These are phyloP conservation scores for Entamoeba invadens DNA, from an alignment of 208 protist genomes.

Conservation along the genomic window DNA sequence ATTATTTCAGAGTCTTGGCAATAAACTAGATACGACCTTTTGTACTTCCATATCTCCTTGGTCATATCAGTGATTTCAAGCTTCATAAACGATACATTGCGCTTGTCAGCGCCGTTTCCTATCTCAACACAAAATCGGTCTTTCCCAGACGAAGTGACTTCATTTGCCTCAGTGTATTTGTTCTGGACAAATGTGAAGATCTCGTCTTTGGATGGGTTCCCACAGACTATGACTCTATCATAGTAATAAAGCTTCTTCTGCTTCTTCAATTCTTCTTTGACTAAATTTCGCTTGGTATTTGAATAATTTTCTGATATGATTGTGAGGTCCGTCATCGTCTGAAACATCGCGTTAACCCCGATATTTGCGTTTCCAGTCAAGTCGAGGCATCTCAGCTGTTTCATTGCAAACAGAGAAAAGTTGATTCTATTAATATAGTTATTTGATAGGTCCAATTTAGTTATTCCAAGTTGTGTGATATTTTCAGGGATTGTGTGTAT, in stretches of 20 bases:
- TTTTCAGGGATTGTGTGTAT: neutral
- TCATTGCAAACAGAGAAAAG: neutral
- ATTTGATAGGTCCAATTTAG: neutral
- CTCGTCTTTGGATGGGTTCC: neutral
- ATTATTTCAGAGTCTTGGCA: neutral
- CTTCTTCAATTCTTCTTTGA: neutral
- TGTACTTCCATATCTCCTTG: neutral
- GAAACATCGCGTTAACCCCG: neutral
- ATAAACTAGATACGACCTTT: neutral
- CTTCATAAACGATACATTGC: neutral
- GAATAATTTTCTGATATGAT: neutral
- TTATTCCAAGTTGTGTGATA: neutral
- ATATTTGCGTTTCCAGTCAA: neutral
- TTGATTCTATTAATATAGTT: neutral
- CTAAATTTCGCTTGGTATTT: neutral
- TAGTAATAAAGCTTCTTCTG: neutral
- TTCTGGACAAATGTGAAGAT: neutral
- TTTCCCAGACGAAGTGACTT: neutral
- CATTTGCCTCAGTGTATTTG: neutral
- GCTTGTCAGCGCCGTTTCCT: neutral
- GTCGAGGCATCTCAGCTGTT: neutral
- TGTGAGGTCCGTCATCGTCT: neutral
- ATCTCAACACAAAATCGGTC: neutral
- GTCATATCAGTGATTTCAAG: neutral
- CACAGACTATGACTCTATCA: neutral